Percentiles rank a stretch among this genome's conserved stretches.
Evolutionary conservation across 306 rosid genomes (phyloP).

Genomic region (Ziziphus jujuba): DNA sequence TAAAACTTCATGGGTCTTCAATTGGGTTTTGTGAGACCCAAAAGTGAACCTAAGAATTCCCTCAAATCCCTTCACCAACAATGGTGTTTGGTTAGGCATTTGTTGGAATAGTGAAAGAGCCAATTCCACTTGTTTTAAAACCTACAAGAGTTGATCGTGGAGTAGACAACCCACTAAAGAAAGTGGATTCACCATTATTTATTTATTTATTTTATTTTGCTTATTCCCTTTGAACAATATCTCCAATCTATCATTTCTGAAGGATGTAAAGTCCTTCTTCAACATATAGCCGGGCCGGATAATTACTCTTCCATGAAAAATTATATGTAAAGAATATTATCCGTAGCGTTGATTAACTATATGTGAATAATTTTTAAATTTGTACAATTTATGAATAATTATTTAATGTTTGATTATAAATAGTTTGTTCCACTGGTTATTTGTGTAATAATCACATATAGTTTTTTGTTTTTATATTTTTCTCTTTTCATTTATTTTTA

Average conservation of each 20-base stretch:
- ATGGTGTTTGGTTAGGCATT: not conserved
- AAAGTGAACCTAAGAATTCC: not conserved
- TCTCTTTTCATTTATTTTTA: not conserved
- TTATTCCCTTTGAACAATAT: constrained; percentile 7
- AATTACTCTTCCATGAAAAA: too few species aligned
- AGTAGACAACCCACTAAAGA: constrained; percentile 7
- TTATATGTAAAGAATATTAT: too few species aligned
- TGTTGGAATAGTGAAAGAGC: not conserved
- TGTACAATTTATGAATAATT: too few species aligned
- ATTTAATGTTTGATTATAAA: too few species aligned
- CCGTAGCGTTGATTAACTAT: too few species aligned
- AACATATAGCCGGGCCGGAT: not conserved
- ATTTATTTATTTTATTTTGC: not conserved
- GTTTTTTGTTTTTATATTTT: not conserved
- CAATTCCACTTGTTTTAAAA: not conserved
- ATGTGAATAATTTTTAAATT: too few species aligned
- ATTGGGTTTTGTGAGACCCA: too few species aligned
- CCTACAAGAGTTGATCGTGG: constrained; percentile 1
- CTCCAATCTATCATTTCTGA: constrained; percentile 1
- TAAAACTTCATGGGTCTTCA: constrained; percentile 12
- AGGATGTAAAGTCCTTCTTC: not conserved
- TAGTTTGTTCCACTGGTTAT: too few species aligned
- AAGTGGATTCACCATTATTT: not conserved
- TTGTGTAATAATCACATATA: too few species aligned
- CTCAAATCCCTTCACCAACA: not conserved